A percentile compares a stretch with the other conserved stretches of the same genome.
Evolutionary conservation across 768 basidiomycete genomes (phyloP).

Genomic region (Lactarius vividus): DNA sequence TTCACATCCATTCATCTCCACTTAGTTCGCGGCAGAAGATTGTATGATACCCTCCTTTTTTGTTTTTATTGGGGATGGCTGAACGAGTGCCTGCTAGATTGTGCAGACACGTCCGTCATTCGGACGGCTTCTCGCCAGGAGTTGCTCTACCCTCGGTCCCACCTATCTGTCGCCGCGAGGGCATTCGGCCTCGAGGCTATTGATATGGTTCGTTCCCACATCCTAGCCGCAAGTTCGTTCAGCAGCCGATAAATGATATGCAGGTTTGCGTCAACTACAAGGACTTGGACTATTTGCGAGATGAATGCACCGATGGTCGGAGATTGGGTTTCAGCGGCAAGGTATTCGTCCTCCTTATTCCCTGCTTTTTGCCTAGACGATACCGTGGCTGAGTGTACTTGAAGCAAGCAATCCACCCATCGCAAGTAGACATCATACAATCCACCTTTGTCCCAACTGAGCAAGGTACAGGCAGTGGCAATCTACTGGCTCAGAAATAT

Average conservation of each 20-base stretch:
- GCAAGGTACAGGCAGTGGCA: constrained; percentile 47
- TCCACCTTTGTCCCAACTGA: constrained; percentile 72
- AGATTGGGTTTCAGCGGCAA: constrained; percentile 91
- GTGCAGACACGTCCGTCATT: constrained; percentile 82
- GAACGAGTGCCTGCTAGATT: constrained; percentile 49
- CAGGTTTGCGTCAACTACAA: constrained; percentile 90
- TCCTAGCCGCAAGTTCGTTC: not conserved
- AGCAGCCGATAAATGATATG: not conserved
- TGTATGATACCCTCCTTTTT: constrained; percentile 46
- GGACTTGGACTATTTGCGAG: constrained; percentile 58
- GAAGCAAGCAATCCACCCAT: constrained; percentile 94
- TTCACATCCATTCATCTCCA: not conserved
- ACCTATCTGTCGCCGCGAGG: constrained; percentile 77
- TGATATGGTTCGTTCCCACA: constrained; percentile 64
- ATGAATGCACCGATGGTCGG: constrained; percentile 78
- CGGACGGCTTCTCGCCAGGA: constrained; percentile 74
- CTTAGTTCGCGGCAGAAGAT: constrained; percentile 92
- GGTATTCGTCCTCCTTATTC: constrained; percentile 39
- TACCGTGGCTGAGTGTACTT: not conserved
- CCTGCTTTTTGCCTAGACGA: not conserved
- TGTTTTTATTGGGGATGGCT: not conserved
- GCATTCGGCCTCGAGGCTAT: constrained; percentile 83
- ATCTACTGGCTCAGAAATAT: not conserved
- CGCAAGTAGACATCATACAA: constrained; percentile 76
- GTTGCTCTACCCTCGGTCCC: constrained; percentile 79